These are phyloP conservation scores for Cryphonectria carpinicola DNA, from an alignment of 2,329 filamentous ascomycete species.

Conservation along the genomic window DNA sequence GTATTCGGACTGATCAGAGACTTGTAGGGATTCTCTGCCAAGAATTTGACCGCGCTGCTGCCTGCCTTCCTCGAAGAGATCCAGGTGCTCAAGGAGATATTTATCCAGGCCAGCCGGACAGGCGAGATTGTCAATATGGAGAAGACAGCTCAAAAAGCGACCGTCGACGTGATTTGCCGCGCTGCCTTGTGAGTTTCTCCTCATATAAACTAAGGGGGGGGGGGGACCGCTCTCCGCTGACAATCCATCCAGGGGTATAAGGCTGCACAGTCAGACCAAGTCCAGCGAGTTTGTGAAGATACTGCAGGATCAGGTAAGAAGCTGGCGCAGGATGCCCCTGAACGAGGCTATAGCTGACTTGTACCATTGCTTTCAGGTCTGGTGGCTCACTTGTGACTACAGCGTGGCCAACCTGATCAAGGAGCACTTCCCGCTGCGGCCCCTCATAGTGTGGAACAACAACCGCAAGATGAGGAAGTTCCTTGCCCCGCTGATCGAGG, in stretches of 20 bases:
- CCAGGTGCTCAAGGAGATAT: slow-evolving; percentile 22
- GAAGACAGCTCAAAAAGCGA: slow-evolving; percentile 14
- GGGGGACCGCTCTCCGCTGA: not conserved
- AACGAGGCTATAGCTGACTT: not conserved
- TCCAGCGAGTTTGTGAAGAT: not conserved
- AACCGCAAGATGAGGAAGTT: slow-evolving; percentile 36
- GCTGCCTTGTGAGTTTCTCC: slow-evolving; percentile 35
- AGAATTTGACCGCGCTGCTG: slow-evolving; percentile 41
- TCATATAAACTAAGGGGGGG: not conserved
- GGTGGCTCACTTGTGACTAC: slow-evolving; percentile 27
- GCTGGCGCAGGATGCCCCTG: not conserved
- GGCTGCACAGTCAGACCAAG: slow-evolving; percentile 11
- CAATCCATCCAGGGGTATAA: not conserved
- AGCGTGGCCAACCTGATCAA: slow-evolving; percentile 20
- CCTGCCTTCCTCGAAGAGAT: slow-evolving; percentile 33
- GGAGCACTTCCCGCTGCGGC: slow-evolving; percentile 29
- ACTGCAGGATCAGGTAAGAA: slow-evolving; percentile 7
- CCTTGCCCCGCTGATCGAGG: slow-evolving; percentile 35
- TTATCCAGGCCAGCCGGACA: slow-evolving; percentile 8
- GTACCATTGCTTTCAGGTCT: slow-evolving; percentile 8
- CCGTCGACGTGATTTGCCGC: slow-evolving; percentile 35
- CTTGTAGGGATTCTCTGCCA: slow-evolving; percentile 31
- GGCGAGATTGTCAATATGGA: slow-evolving; percentile 20
- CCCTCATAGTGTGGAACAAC: slow-evolving; percentile 34
- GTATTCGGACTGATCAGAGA: not conserved